Evolutionary conservation across 148 eudicot genomes (phyloP).

Genomic region (Gaultheria prostrata): DNA sequence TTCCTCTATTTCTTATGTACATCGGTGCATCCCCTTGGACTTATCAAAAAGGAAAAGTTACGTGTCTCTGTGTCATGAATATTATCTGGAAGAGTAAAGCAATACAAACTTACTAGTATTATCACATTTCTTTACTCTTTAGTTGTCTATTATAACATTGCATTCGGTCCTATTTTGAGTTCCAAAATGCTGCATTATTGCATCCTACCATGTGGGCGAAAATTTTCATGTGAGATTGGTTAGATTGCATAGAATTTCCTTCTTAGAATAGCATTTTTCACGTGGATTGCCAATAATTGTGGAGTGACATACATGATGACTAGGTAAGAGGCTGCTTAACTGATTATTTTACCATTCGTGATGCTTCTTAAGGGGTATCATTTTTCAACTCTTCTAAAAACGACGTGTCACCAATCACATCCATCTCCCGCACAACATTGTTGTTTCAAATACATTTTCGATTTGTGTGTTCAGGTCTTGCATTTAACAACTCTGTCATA

Average conservation of each 20-base stretch:
- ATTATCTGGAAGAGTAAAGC: neutral
- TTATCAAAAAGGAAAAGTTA: too few species aligned
- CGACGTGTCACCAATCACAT: neutral
- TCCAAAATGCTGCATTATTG: neutral
- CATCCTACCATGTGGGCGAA: neutral
- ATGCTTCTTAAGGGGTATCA: neutral
- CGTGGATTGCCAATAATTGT: neutral
- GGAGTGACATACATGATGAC: neutral
- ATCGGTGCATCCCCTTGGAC: too few species aligned
- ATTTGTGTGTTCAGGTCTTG: neutral
- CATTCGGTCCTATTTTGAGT: neutral
- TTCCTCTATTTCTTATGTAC: too few species aligned
- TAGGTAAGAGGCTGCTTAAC: neutral
- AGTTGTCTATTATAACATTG: neutral
- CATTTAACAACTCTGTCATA: conserved; percentile 7
- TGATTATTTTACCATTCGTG: neutral
- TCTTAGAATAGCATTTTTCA: neutral
- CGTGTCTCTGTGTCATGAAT: neutral
- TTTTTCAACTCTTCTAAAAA: neutral
- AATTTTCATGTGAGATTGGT: neutral
- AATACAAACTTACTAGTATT: neutral
- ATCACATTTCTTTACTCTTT: neutral
- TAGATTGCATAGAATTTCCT: neutral
- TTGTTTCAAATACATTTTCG: neutral
- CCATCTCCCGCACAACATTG: neutral